Evolutionary conservation across 2,329 filamentous ascomycete species (phyloP), one percentile per base, ranked within the genome.

Genomic region (Botrytis tulipae): DNA sequence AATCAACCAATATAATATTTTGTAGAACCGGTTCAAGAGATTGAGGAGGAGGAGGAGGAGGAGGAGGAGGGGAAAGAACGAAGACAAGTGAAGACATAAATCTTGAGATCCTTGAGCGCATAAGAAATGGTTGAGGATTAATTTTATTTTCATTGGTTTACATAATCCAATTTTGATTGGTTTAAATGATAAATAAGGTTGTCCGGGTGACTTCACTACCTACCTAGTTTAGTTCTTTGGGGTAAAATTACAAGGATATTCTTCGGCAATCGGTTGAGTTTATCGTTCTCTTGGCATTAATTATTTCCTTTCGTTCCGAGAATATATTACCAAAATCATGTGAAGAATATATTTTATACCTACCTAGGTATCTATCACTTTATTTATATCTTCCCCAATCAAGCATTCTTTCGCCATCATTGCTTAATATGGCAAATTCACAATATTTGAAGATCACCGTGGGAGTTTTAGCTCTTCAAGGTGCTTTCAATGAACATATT

Each of bases 401-500:
- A 35, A 59, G 7, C 22, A 20, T n/a, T 22, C 18, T 12, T 1
- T 40, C 29, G 20, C 22, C n/a, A 1, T 10, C 9, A 44, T 10
- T 6, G 25, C 18, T 18, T 25, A 25, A 42, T 7, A 68, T 68
- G 65, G 48, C 46, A 68, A 42, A 42, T 9, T 3, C 14, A 22
- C n/a, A 35, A 22, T 18, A 16, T 4, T 51, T 62, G 22, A 40
- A 78, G 32, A 78, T 89, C 74, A 88, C 86, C 3, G 83, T 91
- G 51, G 90, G 89, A 65, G 89, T 91, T 37, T 83, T 92, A 70
- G 89, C 96, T 77, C 88, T 99, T 29, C 96, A 99, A 83, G 96
- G 96, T 78, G 95, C 95, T 73, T 98, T 98, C 82, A 87, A 90
- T 79, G 95, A 99, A 82, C 95, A 99, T 84, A 82, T 97, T 73